A percentile compares a stretch with the other conserved stretches of the same genome.
These are phyloP conservation scores for Leccinellum albellum DNA, from an alignment of 768 basidiomycete species.

Conservation along the genomic window DNA sequence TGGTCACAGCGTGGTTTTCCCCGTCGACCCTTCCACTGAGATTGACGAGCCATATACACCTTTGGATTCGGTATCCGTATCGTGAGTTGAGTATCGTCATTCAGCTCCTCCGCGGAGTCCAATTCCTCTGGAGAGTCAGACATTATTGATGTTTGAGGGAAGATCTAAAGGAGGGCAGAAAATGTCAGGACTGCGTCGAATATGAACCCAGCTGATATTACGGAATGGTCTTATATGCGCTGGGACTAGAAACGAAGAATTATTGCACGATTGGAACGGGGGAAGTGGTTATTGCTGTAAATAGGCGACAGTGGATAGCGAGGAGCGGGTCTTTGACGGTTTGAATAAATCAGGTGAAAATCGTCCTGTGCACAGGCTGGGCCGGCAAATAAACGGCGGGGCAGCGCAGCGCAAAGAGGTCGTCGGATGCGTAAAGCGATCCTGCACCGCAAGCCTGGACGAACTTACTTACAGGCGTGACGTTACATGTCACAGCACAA, in stretches of 20 bases:
- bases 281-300: constrained; percentile 16
- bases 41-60: constrained; percentile 64
- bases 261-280: constrained; percentile 4
- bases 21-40: constrained; percentile 70
- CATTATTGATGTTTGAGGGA: constrained; percentile 21
- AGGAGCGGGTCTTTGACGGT: constrained; percentile 6
- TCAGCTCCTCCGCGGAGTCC: constrained; percentile 37
- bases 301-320: constrained; percentile 2
- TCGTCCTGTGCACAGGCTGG: constrained; percentile 2
- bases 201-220: constrained; percentile 7
- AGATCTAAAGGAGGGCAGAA: constrained; percentile 11
- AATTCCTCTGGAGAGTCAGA: constrained; percentile 37
- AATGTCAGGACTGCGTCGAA: constrained; percentile 11
- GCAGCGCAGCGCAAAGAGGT: constrained; percentile 13
- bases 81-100: constrained; percentile 52
- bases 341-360: constrained; percentile 12
- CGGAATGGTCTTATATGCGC: background rate
- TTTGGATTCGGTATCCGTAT: constrained; percentile 67
- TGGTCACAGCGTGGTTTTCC: constrained; percentile 75
- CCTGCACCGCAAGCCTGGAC: constrained; percentile 25
- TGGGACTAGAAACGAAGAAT: constrained; percentile 6
- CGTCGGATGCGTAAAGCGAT: constrained; percentile 25
- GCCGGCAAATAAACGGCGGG: constrained; percentile 9
- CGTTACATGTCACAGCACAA: constrained; percentile 34
- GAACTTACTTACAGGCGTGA: constrained; percentile 37